Base-by-base conservation (phyloP, 2,329 filamentous ascomycete genomes). In the Cercospora citrullina region DNA sequence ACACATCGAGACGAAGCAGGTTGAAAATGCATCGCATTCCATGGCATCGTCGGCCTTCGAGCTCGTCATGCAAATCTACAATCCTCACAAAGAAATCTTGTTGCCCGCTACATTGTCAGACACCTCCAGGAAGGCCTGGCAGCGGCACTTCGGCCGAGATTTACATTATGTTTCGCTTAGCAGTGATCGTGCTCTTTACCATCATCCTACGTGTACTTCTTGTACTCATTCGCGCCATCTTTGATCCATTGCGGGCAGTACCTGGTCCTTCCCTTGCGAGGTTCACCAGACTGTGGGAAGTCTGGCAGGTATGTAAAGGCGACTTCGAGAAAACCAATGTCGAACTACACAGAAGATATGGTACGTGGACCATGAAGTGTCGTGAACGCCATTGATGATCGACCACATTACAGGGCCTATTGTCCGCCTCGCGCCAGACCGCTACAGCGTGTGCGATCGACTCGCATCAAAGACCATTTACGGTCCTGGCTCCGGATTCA, bases 401-500 rank as follows among this genome's bases (percentile, higher is more conserved):
- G 18, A 18, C 18, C 42, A 10, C 7, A 8, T n/a, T n/a, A 36
- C 23, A 60, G 64, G 58, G 14, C 45, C 58, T 5, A 71, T 79
- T 16, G 75, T 80, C 16, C 72, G 76, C 9, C 76, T 70, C 8
- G 76, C 72, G 3, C 76, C 77, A 0, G 75, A 74, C 26, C 72
- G 76, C 67, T 74, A 76, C 63, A 75, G 72, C 58, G 69, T 78
- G 9, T 70, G 75, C 10, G 73, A 77, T 48, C 66, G 72, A 14
- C 36, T 66, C 12, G 75, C 74, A 23, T 74, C 77, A 62, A 76
- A 76, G 60, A 72, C 65, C 5, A 78, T 79, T 18, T 78, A 78
- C 51, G 75, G 74, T 2, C 77, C 80, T 7, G 80, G 81, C 1
- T 77, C 78, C 21, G 79, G 78, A 5, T 83, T 81, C 60, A 66